These are phyloP conservation scores for Biancaea sappan DNA, from an alignment of 306 rosid genomes.

Conservation along the genomic window DNA sequence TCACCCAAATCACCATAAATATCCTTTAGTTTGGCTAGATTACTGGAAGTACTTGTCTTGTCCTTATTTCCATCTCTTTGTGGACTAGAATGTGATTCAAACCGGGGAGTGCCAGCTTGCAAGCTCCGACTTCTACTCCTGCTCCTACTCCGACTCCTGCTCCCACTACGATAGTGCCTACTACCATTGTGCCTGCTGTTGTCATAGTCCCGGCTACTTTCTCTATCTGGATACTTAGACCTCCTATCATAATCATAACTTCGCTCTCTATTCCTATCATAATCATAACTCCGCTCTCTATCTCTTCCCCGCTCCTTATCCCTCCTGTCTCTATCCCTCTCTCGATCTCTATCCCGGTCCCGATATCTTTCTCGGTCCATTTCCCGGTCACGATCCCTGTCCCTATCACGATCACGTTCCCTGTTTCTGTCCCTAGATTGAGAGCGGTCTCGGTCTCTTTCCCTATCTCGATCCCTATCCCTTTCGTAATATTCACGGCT, in stretches of 20 bases:
- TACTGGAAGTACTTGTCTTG: slow-evolving; percentile 68
- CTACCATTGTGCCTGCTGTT: slow-evolving; percentile 50
- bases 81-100: slow-evolving; percentile 55
- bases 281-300: slow-evolving; percentile 55
- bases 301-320: slow-evolving; percentile 48
- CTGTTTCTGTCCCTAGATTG: slow-evolving; percentile 19
- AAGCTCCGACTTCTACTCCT: slow-evolving; percentile 72
- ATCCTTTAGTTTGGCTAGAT: slow-evolving; percentile 89
- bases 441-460: slow-evolving; percentile 29
- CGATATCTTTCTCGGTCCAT: slow-evolving; percentile 38
- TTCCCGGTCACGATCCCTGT: slow-evolving; percentile 43
- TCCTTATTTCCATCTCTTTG: slow-evolving; percentile 56
- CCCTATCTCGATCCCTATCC: slow-evolving; percentile 42
- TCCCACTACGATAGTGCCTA: slow-evolving; percentile 55
- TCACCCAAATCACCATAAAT: slow-evolving; percentile 82
- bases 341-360: slow-evolving; percentile 40
- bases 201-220: slow-evolving; percentile 69
- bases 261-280: slow-evolving; percentile 25
- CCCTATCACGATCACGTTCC: slow-evolving; percentile 43
- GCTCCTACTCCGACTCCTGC: slow-evolving; percentile 62
- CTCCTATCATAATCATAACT: slow-evolving; percentile 70
- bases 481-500: slow-evolving; percentile 57
- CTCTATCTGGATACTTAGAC: slow-evolving; percentile 62
- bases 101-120: slow-evolving; percentile 57
- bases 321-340: slow-evolving; percentile 43